These are phyloP conservation scores for Ustilago nuda DNA, from an alignment of 1,284 basidiomycete genomes.

Conservation along the genomic window DNA sequence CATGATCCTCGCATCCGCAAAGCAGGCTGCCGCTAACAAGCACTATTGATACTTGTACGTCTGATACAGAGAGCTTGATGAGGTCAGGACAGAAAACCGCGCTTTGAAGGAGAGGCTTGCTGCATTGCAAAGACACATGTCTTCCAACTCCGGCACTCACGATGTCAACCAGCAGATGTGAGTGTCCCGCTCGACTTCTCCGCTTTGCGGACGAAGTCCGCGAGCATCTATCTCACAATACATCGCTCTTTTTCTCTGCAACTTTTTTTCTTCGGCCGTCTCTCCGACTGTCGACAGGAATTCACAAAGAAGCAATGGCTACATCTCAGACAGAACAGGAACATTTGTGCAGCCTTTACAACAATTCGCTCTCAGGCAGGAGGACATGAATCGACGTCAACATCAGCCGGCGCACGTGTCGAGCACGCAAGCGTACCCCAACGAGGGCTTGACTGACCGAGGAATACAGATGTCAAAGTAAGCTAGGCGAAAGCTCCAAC, in stretches of 20 bases:
- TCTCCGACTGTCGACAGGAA: background rate
- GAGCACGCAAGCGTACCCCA: background rate
- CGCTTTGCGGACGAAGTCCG: too few relatives aligned
- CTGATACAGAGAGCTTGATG: slow-evolving; percentile 20
- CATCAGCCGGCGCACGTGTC: background rate
- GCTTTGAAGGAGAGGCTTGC: slow-evolving; percentile 22
- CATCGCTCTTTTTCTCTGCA: background rate
- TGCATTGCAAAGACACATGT: slow-evolving; percentile 4
- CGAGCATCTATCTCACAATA: background rate
- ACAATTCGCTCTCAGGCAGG: background rate
- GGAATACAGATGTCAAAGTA: background rate
- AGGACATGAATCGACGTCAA: background rate
- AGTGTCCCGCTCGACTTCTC: background rate
- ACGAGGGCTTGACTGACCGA: background rate
- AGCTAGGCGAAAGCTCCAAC: background rate
- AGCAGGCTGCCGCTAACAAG: background rate
- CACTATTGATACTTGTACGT: background rate
- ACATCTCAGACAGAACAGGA: background rate
- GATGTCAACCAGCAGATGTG: background rate
- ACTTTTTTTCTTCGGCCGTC: background rate
- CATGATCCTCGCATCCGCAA: background rate
- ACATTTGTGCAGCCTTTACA: slow-evolving; percentile 3
- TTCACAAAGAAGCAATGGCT: background rate
- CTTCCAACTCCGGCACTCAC: background rate
- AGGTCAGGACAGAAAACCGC: slow-evolving; percentile 17